phyloP scores from a whole-genome alignment of 768 basidiomycete species.

The Lentinula raphanica region DNA sequence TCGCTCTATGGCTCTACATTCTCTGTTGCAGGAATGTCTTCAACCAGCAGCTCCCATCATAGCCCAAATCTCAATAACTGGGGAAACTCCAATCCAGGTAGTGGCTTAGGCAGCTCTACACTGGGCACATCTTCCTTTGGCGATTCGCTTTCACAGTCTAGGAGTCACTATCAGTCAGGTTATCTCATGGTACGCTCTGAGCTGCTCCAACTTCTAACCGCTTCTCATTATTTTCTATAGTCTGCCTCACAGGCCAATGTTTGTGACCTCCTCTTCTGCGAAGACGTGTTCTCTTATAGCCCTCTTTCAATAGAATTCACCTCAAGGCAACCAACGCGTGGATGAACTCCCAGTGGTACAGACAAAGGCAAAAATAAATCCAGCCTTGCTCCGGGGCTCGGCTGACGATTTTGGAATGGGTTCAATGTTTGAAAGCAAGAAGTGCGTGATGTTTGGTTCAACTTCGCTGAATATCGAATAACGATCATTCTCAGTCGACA shows the following conservation, averaged over 20 bases:
- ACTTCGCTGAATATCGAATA: background rate
- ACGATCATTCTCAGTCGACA: conserved; percentile 31
- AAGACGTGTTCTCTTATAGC: background rate
- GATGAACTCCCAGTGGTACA: conserved; percentile 73
- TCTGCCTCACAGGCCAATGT: conserved; percentile 63
- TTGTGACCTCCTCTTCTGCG: conserved; percentile 12
- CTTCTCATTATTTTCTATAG: conserved; percentile 26
- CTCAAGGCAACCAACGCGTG: conserved; percentile 53
- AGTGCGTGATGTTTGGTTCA: conserved; percentile 28
- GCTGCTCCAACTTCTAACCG: background rate
- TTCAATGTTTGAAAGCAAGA: conserved; percentile 77
- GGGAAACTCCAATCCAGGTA: conserved; percentile 40
- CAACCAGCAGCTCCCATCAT: conserved; percentile 41
- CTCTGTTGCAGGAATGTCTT: conserved; percentile 57
- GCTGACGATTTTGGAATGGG: conserved; percentile 76
- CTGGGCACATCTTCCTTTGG: conserved; percentile 41
- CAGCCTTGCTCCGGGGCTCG: conserved; percentile 56
- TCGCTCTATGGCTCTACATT: conserved; percentile 24
- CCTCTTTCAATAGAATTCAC: conserved; percentile 30
- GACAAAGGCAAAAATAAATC: conserved; percentile 79
- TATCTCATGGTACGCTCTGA: conserved; percentile 65
- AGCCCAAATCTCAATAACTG: conserved; percentile 49
- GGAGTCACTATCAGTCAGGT: conserved; percentile 75
- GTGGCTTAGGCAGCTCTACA: conserved; percentile 27
- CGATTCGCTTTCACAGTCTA: conserved; percentile 67